These are phyloP conservation scores for Phytophthora pseudosyringae DNA, from an alignment of 352 stramenopile genomes.

Conservation along the genomic window DNA sequence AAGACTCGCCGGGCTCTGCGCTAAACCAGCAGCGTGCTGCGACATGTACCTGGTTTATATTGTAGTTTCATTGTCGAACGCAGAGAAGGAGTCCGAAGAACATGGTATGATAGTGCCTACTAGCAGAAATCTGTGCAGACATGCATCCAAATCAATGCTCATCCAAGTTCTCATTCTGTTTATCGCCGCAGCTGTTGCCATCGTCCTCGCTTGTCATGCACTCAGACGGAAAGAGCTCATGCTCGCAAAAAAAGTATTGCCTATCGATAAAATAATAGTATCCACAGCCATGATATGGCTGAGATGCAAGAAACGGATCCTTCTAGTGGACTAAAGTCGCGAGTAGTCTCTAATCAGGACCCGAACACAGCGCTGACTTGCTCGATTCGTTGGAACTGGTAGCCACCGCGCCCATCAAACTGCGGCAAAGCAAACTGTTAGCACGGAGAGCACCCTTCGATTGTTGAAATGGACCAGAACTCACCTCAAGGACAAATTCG, in stretches of 20 bases:
- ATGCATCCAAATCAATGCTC: too few species aligned
- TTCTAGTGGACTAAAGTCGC: too few species aligned
- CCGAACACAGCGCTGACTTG: constrained; percentile 79
- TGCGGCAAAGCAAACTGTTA: constrained; percentile 26
- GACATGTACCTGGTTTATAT: background rate
- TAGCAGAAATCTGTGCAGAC: too few species aligned
- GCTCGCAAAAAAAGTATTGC: too few species aligned
- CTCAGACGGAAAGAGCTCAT: too few species aligned
- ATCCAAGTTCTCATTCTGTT: too few species aligned
- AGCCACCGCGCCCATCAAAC: constrained; percentile 87
- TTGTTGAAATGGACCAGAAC: constrained; percentile 16
- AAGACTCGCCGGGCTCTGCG: constrained; percentile 30
- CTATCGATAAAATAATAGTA: too few species aligned
- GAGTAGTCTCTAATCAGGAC: constrained; percentile 43
- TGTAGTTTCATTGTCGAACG: constrained; percentile 11
- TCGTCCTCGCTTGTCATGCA: too few species aligned
- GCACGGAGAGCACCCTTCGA: constrained; percentile 1
- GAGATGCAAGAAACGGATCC: too few species aligned
- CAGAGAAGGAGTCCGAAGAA: background rate
- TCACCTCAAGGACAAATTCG: constrained; percentile 82
- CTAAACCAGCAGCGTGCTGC: constrained; percentile 12
- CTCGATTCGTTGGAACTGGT: constrained; percentile 89
- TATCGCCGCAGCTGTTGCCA: too few species aligned
- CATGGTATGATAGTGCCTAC: too few species aligned
- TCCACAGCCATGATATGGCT: too few species aligned